Conservation (phyloP, 1,139 yeast genomes). For the Protomyces inundatus region DNA sequence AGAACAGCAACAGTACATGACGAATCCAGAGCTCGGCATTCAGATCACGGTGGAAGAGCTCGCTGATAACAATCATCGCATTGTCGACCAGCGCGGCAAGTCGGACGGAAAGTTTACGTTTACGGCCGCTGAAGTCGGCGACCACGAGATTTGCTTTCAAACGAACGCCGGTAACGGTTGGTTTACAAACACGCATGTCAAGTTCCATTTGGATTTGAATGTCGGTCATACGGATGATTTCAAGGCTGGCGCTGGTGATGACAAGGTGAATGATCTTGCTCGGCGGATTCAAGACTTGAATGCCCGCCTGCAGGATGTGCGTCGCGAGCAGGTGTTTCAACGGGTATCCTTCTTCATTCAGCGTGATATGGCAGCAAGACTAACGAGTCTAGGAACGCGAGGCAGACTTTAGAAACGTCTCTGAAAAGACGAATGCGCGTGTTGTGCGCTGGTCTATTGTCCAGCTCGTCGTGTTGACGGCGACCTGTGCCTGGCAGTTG, state of each 20-base stretch:
- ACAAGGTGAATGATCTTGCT: slow-evolving; percentile 47
- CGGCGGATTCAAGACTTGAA: slow-evolving; percentile 51
- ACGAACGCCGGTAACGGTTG: slow-evolving; percentile 52
- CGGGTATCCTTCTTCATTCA: slow-evolving; percentile 37
- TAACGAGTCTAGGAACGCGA: slow-evolving; percentile 49
- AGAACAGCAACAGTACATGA: slow-evolving; percentile 10
- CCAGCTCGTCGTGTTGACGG: slow-evolving; percentile 53
- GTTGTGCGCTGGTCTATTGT: slow-evolving; percentile 63
- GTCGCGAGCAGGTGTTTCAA: slow-evolving; percentile 60
- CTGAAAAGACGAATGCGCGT: slow-evolving; percentile 60
- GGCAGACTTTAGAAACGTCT: slow-evolving; percentile 58
- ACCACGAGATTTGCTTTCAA: slow-evolving; percentile 65
- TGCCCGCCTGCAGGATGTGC: slow-evolving; percentile 53
- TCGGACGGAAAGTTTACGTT: slow-evolving; percentile 62
- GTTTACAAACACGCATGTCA: slow-evolving; percentile 41
- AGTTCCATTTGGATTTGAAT: slow-evolving; percentile 46
- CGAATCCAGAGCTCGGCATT: slow-evolving; percentile 36
- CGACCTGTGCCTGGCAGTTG: slow-evolving; percentile 65
- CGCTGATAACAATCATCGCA: slow-evolving; percentile 63
- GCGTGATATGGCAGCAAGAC: not conserved
- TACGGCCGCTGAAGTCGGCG: slow-evolving; percentile 65
- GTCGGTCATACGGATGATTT: slow-evolving; percentile 51
- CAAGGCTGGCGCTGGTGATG: slow-evolving; percentile 46
- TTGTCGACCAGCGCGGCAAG: slow-evolving; percentile 58
- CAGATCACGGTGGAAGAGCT: slow-evolving; percentile 56